Base-by-base conservation (phyloP, 2,329 filamentous ascomycete species). In the Trichoderma koningiopsis region DNA sequence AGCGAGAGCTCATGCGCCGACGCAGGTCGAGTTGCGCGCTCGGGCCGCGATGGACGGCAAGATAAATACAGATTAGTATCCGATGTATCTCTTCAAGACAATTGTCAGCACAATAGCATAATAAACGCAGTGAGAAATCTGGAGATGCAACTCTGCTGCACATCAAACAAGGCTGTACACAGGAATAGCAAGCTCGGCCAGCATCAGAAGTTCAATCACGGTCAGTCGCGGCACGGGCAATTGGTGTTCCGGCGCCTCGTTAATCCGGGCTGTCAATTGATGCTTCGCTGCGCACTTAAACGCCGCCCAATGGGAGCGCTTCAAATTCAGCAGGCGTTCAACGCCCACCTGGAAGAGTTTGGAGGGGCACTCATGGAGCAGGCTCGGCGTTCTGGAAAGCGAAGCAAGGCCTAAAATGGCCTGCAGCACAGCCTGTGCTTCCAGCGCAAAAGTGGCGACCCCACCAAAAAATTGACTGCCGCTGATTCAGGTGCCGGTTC, bases 221-320 rank as follows among this genome's bases (percentile, higher is more conserved):
- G 35, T 59, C 64, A 57, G 35, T 66, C 63, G 63, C 63, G 53
- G 63, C 22, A 47, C 19, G 35, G 24, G 52, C 24, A 16, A 1
- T 14, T 43, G n/a, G 52, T 11, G 13, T 6, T 11, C 57, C 49
- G 69, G 58, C 22, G 29, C 24, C n/a, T 72, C 35, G 31, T 74
- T 76, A 71, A 74, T 74, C 75, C 77, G 77, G 6, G 27, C 4
- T 55, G 6, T 16, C 10, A 22, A 68, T 56, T 43, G 1, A 2
- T 7, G 37, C 37, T 5, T 8, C 10, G 3, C 0, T 0, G 4
- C 27, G 78, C 78, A 80, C 77, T 79, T 80, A 80, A 77, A 73
- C 61, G 2, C 47, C 10, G 22, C 8, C 64, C 63, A 70, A 68
- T 68, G 47, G 33, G 14, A 58, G 29, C 43, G n/a, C 35, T 27